These are phyloP conservation scores for Saussurea involucrata DNA, from an alignment of 129 eudicot genomes.

Conservation along the genomic window DNA sequence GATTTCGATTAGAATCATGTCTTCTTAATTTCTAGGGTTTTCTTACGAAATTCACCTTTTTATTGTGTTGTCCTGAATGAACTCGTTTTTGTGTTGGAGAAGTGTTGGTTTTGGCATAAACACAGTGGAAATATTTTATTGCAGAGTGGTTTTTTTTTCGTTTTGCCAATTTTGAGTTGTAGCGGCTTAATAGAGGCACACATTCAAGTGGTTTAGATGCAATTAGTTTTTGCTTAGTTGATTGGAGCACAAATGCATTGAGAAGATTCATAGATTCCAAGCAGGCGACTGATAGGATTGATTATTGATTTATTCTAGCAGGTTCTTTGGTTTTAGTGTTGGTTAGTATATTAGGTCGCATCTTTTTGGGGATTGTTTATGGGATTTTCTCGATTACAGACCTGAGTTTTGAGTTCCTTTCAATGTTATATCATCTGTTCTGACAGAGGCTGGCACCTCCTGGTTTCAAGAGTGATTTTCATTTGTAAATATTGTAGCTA, in stretches of 20 bases:
- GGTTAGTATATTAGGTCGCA: neutral
- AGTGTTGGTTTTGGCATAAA: neutral
- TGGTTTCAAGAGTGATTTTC: neutral
- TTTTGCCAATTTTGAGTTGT: neutral
- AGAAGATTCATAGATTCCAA: neutral
- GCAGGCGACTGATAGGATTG: neutral
- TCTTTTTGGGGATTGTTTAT: neutral
- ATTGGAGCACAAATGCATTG: neutral
- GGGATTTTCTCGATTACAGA: neutral
- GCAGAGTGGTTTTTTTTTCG: neutral
- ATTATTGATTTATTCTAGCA: neutral
- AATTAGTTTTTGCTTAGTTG: neutral
- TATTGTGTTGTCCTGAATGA: neutral
- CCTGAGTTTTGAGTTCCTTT: neutral
- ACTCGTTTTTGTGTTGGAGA: neutral
- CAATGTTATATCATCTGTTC: neutral
- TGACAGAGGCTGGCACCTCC: neutral
- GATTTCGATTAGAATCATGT: neutral
- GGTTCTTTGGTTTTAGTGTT: neutral
- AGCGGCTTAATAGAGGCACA: neutral
- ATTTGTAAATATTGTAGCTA: neutral
- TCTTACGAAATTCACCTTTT: neutral
- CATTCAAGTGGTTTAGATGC: neutral
- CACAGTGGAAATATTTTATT: neutral
- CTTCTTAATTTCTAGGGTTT: constrained; percentile 24